Evolutionary conservation across 2,329 filamentous ascomycete genomes (phyloP).

Genomic region (Phialemonium atrogriseum): DNA sequence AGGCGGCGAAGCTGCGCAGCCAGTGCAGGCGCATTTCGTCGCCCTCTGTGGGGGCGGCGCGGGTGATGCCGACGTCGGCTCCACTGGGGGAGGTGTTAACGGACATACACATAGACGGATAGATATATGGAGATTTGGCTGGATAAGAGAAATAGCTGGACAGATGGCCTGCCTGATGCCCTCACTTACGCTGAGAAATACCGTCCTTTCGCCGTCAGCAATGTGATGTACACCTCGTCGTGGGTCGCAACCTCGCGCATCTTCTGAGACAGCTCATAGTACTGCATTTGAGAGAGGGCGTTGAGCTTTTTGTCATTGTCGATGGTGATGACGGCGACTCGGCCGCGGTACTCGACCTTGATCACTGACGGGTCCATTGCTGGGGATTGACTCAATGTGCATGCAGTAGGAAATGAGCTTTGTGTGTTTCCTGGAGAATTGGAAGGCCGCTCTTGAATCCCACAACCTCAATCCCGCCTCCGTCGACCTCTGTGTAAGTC

Average conservation of each 20-base stretch:
- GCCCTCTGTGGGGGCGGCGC: conserved; percentile 28
- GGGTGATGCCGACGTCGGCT: conserved; percentile 62
- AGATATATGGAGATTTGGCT: too few relatives aligned
- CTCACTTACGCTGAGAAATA: conserved; percentile 78
- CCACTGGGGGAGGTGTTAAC: conserved; percentile 45
- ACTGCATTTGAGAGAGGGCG: conserved; percentile 62
- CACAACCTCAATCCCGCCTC: too few relatives aligned
- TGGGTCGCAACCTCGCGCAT: conserved; percentile 70
- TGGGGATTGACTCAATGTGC: not conserved
- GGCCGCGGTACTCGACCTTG: conserved; percentile 54
- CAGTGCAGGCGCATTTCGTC: conserved; percentile 40
- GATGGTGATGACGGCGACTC: conserved; percentile 77
- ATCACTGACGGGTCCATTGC: conserved; percentile 30
- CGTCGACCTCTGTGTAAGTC: not conserved
- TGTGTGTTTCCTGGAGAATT: too few relatives aligned
- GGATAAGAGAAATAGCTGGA: not conserved
- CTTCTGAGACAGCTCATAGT: conserved; percentile 67
- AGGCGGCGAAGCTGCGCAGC: conserved; percentile 65
- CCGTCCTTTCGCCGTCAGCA: conserved; percentile 75
- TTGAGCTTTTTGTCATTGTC: conserved; percentile 83
- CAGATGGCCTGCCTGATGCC: not conserved
- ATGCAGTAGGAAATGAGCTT: too few relatives aligned
- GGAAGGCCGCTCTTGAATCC: too few relatives aligned
- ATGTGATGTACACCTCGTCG: conserved; percentile 75
- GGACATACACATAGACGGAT: too few relatives aligned